Base-by-base conservation (phyloP, 139 green algal species). In the Chlamydomonas incerta region DNA sequence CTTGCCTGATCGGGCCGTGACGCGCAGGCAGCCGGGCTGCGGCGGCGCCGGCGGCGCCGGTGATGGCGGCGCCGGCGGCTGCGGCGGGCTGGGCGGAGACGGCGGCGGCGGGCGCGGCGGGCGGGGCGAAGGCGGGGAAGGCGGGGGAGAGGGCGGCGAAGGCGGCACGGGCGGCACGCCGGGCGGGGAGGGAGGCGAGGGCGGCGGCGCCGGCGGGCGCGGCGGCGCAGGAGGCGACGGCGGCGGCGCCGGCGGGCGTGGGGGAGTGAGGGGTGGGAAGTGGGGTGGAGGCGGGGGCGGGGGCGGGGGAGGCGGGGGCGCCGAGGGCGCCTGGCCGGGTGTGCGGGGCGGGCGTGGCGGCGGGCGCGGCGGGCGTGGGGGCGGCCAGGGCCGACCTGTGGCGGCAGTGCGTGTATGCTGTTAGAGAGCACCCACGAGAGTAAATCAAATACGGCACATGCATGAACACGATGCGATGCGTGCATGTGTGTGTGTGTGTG, bases 381-480 rank as follows among this genome's bases (percentile, higher is more conserved):
- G 74, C 18, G 74, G 74, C 74, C 74, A 81, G 74, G 74, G 74
- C 11, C 74, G 74, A 34, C 72, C 72, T 80, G 72, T 10, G 72
- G n/a, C 9, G 11, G 9, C 18, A 68, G 23, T 18, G 62, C n/a
- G n/a, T n/a, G n/a, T n/a, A n/a, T n/a, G n/a, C n/a, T n/a, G n/a
- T n/a, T n/a, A n/a, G n/a, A n/a, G n/a, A n/a, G n/a, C n/a, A n/a
- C n/a, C n/a, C n/a, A n/a, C n/a, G n/a, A n/a, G n/a, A n/a, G n/a
- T n/a, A n/a, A n/a, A n/a, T n/a, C n/a, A n/a, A n/a, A n/a, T n/a
- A n/a, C n/a, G n/a, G n/a, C n/a, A n/a, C n/a, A n/a, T n/a, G n/a
- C n/a, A n/a, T n/a, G n/a, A n/a, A n/a, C n/a, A n/a, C n/a, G n/a
- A n/a, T n/a, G n/a, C n/a, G n/a, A n/a, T n/a, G n/a, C n/a, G n/a